Conservation (phyloP, 1,139 yeast genomes). For the Meyerozyma sp. region DNA sequence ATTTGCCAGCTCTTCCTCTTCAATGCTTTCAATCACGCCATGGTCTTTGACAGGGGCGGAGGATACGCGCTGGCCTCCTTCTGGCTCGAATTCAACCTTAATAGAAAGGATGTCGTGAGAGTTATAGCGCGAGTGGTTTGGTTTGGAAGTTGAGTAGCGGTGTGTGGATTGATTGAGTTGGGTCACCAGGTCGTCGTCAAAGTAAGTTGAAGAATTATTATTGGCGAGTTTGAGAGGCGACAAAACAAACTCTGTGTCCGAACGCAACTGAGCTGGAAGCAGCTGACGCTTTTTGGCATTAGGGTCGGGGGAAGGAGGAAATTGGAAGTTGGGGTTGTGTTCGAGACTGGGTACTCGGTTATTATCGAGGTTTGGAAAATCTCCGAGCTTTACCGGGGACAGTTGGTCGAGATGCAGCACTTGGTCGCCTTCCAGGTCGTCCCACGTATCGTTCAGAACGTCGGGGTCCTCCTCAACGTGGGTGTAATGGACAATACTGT, state of each 20-base stretch:
- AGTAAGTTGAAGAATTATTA: constrained; percentile 11
- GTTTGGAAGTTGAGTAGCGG: constrained; percentile 27
- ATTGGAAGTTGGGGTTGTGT: constrained; percentile 16
- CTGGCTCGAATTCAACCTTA: constrained; percentile 39
- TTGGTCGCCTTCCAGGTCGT: constrained; percentile 13
- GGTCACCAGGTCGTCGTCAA: constrained; percentile 12
- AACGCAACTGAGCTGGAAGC: constrained; percentile 27
- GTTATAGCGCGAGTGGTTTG: constrained; percentile 36
- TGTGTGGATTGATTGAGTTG: constrained; percentile 6
- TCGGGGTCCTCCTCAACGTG: constrained; percentile 14
- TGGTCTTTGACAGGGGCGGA: constrained; percentile 27
- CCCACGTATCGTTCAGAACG: constrained; percentile 16
- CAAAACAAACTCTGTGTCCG: constrained; percentile 30
- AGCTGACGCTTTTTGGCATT: constrained; percentile 28
- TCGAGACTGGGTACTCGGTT: not conserved
- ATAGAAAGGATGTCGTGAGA: constrained; percentile 44
- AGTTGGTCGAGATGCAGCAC: not conserved
- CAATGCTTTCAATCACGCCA: not conserved
- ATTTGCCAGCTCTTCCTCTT: constrained; percentile 4
- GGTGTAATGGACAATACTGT: constrained; percentile 4
- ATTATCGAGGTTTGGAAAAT: not conserved
- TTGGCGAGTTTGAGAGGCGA: constrained; percentile 37
- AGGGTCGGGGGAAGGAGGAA: constrained; percentile 21
- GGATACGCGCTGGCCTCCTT: constrained; percentile 17
- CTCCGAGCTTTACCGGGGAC: constrained; percentile 19